A percentile compares a stretch with the other conserved stretches of the same genome.
phyloP scores from a whole-genome alignment of 345 rosid species.

The Firmiana major region DNA sequence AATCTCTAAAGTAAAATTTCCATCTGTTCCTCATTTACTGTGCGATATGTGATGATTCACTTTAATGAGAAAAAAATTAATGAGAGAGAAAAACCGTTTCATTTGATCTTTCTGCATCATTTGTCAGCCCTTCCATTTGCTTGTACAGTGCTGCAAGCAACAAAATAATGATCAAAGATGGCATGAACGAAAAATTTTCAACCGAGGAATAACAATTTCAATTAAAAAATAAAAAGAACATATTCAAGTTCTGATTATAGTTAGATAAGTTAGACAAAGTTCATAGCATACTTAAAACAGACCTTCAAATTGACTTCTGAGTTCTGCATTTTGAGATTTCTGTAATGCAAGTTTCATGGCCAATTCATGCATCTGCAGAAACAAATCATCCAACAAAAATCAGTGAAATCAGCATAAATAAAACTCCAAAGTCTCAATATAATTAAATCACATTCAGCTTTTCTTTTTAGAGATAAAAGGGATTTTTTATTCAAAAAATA shows the following conservation, averaged over 20 bases:
- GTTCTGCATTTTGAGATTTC: constrained; percentile 77
- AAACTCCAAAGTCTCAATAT: constrained; percentile 1
- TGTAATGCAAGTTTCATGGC: constrained; percentile 81
- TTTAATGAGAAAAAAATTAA: not conserved
- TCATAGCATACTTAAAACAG: constrained; percentile 11
- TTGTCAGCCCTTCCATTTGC: constrained; percentile 69
- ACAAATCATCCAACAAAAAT: constrained; percentile 14
- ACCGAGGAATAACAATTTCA: not conserved
- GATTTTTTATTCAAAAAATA: too few species aligned
- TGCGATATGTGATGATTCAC: not conserved
- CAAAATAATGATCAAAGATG: constrained; percentile 12
- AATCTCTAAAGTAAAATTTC: not conserved
- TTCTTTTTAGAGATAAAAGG: not conserved
- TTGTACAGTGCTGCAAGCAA: constrained; percentile 53
- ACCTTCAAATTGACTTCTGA: constrained; percentile 93
- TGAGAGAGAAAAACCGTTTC: constrained; percentile 55
- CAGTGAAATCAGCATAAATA: not conserved
- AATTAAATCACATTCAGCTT: constrained; percentile 5
- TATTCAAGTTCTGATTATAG: not conserved
- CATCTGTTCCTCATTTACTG: not conserved
- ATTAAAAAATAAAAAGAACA: not conserved
- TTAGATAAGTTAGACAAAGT: not conserved
- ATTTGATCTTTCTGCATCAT: constrained; percentile 84
- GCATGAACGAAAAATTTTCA: not conserved
- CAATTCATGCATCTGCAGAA: constrained; percentile 76